phyloP scores from a whole-genome alignment of 495 filamentous ascomycete species.

The Chaetomium fimeti region DNA sequence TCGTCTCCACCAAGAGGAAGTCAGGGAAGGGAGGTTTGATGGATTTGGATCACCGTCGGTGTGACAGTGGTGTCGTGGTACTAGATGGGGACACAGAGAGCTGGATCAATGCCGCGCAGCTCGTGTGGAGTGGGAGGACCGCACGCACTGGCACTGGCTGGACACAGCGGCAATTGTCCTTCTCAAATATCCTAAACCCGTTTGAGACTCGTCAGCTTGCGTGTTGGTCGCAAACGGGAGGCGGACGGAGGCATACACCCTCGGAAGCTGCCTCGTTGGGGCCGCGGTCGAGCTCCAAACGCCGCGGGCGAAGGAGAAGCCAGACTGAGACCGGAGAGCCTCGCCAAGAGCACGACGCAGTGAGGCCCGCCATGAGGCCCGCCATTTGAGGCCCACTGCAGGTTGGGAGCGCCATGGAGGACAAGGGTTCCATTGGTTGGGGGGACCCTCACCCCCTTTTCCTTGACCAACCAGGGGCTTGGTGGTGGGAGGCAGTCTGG shows the following conservation, averaged over 20 bases:
- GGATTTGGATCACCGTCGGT: constrained; percentile 6
- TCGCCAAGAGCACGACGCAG: neutral
- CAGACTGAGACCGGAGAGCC: neutral
- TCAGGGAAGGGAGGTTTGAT: neutral
- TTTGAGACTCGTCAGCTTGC: neutral
- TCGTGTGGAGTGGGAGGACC: neutral
- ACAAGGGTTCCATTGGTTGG: constrained; percentile 16
- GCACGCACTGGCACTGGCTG: constrained; percentile 3
- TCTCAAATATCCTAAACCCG: constrained; percentile 12
- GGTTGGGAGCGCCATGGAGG: neutral
- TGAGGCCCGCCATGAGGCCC: constrained; percentile 5
- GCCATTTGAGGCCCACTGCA: constrained; percentile 5
- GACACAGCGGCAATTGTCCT: neutral
- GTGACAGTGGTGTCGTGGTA: neutral
- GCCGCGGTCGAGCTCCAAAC: neutral
- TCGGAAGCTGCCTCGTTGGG: neutral
- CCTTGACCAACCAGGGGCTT: neutral
- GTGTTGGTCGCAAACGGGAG: neutral
- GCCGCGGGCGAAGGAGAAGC: neutral
- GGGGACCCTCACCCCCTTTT: neutral
- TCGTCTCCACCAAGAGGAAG: constrained; percentile 5
- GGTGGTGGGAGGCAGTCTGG: neutral
- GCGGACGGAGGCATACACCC: neutral
- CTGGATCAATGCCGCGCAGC: neutral
- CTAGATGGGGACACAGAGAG: neutral